Evolutionary conservation across 179 eudicot species (phyloP).

Genomic region (Silene noctiflora): DNA sequence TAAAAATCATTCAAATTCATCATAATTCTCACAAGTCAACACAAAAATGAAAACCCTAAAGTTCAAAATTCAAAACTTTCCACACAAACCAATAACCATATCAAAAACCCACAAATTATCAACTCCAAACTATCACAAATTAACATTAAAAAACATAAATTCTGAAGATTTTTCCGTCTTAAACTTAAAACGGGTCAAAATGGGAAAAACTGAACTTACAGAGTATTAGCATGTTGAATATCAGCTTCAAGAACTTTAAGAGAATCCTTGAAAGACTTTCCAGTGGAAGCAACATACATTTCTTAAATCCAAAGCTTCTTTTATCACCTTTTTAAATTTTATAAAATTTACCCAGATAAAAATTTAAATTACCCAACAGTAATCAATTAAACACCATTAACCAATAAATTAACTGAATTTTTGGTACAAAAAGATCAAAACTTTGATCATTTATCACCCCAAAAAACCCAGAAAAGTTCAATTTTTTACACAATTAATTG

Average conservation of each 20-base stretch:
- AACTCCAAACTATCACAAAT: slow-evolving; percentile 1
- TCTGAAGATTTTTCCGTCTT: not conserved
- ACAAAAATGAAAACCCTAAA: slow-evolving; percentile 14
- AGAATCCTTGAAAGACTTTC: slow-evolving; percentile 89
- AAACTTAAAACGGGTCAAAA: no score
- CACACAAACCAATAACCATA: slow-evolving; percentile 1
- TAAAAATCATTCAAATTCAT: not conserved
- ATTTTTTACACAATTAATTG: not conserved
- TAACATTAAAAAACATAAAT: not conserved
- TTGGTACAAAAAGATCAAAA: slow-evolving; percentile 6
- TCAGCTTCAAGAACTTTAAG: slow-evolving; percentile 93
- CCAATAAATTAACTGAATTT: not conserved
- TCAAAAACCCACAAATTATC: slow-evolving; percentile 6
- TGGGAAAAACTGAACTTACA: slow-evolving; percentile 38
- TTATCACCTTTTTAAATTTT: not conserved
- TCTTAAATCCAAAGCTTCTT: slow-evolving; percentile 12
- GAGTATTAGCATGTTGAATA: slow-evolving; percentile 91
- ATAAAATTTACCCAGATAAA: slow-evolving; percentile 11
- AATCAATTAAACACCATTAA: slow-evolving; percentile 10
- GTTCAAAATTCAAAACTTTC: not conserved
- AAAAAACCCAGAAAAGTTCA: not conserved
- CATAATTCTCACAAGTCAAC: not conserved
- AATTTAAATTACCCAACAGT: not conserved
- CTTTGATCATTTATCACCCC: not conserved
- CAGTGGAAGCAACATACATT: slow-evolving; percentile 61